phyloP scores from a whole-genome alignment of 2,329 filamentous ascomycete genomes.

The Exutisphaerella laricina region DNA sequence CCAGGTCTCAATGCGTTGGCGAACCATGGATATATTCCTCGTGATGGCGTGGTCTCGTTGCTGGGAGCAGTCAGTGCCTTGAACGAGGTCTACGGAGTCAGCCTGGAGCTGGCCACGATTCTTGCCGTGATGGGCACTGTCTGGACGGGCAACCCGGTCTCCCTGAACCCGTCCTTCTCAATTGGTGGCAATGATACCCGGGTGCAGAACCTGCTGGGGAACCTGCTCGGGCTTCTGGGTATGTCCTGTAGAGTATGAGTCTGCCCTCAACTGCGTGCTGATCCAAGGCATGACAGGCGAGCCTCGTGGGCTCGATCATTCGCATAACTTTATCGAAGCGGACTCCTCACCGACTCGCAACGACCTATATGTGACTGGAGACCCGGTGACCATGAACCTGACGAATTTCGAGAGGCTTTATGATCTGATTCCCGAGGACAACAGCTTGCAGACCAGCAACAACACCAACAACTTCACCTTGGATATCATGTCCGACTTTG shows the following conservation, averaged over 20 bases:
- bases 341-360: constrained; percentile 50
- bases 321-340: constrained; percentile 52
- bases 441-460: too few species aligned
- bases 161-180: constrained; percentile 35
- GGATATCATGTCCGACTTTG: constrained; percentile 28
- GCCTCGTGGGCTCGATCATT: constrained; percentile 39
- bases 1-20: constrained; percentile 17
- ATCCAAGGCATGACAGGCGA: constrained; percentile 7
- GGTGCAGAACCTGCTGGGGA: constrained; percentile 40
- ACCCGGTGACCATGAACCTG: constrained; percentile 50
- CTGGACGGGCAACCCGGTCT: constrained; percentile 35
- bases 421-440: constrained; percentile 18
- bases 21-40: constrained; percentile 20
- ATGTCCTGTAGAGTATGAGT: constrained; percentile 19
- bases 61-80: constrained; percentile 16
- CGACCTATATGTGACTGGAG: constrained; percentile 46
- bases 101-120: constrained; percentile 27
- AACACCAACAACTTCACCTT: constrained; percentile 27
- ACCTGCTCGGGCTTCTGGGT: constrained; percentile 33
- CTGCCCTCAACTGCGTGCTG: constrained; percentile 9
- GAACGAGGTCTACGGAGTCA: constrained; percentile 27
- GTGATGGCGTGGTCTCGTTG: constrained; percentile 17
- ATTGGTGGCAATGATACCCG: constrained; percentile 25
- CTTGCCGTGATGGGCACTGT: constrained; percentile 31
- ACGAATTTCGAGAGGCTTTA: constrained; percentile 48